Conservation (phyloP, 371 early-diverging fungal species). For the Actinomortierella wolfii region DNA sequence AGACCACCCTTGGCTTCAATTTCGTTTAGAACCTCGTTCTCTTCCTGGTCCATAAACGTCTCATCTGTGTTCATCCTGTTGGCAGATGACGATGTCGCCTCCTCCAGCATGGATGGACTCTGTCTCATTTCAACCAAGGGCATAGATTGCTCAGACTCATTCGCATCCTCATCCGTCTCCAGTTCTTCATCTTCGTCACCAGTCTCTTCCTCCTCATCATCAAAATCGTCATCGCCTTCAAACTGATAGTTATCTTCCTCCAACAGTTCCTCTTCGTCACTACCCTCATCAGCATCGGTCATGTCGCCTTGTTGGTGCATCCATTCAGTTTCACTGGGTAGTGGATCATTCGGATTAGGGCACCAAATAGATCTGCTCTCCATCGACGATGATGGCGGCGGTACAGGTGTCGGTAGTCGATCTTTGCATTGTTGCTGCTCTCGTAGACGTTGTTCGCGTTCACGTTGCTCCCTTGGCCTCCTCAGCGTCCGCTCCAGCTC, state of each 20-base stretch:
- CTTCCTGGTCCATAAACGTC: slow-evolving; percentile 14
- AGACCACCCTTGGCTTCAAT: slow-evolving; percentile 44
- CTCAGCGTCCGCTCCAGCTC: slow-evolving; percentile 8
- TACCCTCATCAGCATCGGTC: not conserved
- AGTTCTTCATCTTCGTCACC: slow-evolving; percentile 14
- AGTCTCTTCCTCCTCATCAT: slow-evolving; percentile 2
- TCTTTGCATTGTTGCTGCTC: slow-evolving; percentile 14
- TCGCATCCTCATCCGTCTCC: slow-evolving; percentile 6
- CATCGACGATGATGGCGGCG: not conserved
- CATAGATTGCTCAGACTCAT: not conserved
- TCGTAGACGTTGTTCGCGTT: not conserved
- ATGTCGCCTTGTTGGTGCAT: not conserved
- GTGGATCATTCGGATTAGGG: too few relatives aligned
- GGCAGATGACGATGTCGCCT: too few relatives aligned
- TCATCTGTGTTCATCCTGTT: too few relatives aligned
- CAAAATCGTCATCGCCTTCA: slow-evolving; percentile 7
- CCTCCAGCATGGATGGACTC: too few relatives aligned
- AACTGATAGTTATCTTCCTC: slow-evolving; percentile 5
- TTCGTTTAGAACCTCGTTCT: slow-evolving; percentile 20
- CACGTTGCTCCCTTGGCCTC: not conserved
- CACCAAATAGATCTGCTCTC: too few relatives aligned
- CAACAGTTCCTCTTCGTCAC: not conserved
- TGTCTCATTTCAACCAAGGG: too few relatives aligned
- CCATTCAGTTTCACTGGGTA: too few relatives aligned
- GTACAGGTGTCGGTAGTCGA: slow-evolving; percentile 26